Base-by-base conservation (phyloP, 2,329 filamentous ascomycete species). In the Aspergillus sp. region DNA sequence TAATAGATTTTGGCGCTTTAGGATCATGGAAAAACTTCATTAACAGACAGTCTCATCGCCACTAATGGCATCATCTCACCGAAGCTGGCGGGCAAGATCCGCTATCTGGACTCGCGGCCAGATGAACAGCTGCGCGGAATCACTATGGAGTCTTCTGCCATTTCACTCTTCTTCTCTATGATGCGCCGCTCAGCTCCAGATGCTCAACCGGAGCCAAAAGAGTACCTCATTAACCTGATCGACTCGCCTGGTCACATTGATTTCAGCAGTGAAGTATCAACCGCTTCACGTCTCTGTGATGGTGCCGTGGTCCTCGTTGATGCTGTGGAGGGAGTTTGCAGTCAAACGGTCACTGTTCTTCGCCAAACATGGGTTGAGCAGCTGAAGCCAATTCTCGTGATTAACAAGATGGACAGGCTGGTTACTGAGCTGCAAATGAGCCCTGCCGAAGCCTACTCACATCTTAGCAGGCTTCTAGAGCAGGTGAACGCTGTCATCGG, bases 81-180 rank as follows among this genome's bases (percentile, higher is more conserved):
- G 59, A 98, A 98, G 76, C 85, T 98, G 73, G 95, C 95, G 60
- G 95, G 95, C 77, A 98, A 98, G 83, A 96, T 99, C 78, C 90
- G 95, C 68, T 99, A 98, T 74, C 88, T 99, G 62, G 95, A 99
- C 80, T 98, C 95, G 23, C 85, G 95, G 48, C 94, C 94, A 1
- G 95, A 99, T 78, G 95, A 99, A 77, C 95, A 99, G 79, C 86
- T 91, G 17, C 90, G 95, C 67, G 95, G 95, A 60, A 99, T 99
- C 74, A 99, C 95, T n/a, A 99, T 99, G 95, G 95, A 99, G 77
- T 98, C 95, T 0, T 98, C 94, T 6, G 95, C 95, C 64, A 99
- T 99, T 66, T 98, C 95, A 0, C 83, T 99, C 38, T 96, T 91
- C 79, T 99, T 99, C 77, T 96, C 93, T 41, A 92, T 98, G 85